A percentile compares a stretch with the other conserved stretches of the same genome.
These are phyloP conservation scores for Penicillium sp. DNA, from an alignment of 2,329 filamentous ascomycete species.

Conservation along the genomic window DNA sequence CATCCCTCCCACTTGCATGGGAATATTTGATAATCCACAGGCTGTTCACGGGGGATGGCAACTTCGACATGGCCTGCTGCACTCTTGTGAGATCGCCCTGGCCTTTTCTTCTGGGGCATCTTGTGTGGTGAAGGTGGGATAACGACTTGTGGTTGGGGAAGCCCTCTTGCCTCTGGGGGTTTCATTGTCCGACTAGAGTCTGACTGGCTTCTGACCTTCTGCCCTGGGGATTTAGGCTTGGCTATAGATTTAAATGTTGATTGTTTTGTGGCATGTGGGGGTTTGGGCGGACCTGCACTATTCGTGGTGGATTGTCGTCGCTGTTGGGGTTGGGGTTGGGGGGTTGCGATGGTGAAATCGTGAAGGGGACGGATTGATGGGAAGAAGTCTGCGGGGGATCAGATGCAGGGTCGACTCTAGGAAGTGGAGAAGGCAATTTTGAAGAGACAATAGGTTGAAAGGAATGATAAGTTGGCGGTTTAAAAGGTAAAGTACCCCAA, in stretches of 20 bases:
- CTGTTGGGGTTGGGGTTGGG: background rate
- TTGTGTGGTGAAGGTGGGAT: constrained; percentile 9
- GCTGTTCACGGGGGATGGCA: constrained; percentile 15
- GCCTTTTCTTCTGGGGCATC: constrained; percentile 13
- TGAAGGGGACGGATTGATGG: background rate
- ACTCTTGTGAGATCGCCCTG: constrained; percentile 22
- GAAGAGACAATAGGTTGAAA: background rate
- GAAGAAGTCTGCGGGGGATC: background rate
- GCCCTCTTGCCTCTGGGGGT: background rate
- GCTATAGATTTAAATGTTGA: background rate
- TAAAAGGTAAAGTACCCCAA: background rate
- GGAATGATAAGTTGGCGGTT: background rate
- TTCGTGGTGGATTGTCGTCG: background rate
- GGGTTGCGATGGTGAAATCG: background rate
- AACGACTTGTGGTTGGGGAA: constrained; percentile 11
- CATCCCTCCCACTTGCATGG: constrained; percentile 60
- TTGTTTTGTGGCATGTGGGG: background rate
- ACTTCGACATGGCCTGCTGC: constrained; percentile 17
- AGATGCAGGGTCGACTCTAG: background rate
- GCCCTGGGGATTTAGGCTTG: background rate
- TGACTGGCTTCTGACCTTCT: background rate
- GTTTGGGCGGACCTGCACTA: background rate
- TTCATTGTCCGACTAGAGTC: background rate
- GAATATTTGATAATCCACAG: constrained; percentile 44
- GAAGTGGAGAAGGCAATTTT: background rate